Conservation (phyloP, 2,329 filamentous ascomycete species). For the Phialocephala subalpina region DNA sequence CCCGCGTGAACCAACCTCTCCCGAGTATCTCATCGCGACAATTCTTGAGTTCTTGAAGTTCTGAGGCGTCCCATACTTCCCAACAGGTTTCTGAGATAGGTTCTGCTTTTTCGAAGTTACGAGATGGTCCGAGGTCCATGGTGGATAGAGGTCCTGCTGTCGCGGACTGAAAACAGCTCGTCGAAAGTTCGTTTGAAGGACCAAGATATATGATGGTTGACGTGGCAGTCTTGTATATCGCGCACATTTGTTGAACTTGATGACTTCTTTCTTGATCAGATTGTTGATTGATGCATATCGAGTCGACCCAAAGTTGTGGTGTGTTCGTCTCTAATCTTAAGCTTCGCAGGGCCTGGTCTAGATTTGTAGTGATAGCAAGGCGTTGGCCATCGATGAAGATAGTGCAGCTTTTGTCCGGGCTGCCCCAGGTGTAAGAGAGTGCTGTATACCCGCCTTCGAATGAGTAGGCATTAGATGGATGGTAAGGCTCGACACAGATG, state of each 20-base stretch:
- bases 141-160: too few species aligned
- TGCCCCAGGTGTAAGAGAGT: background rate
- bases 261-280: constrained; percentile 26
- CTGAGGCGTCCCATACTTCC: too few species aligned
- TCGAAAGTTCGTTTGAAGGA: background rate
- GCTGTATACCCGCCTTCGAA: background rate
- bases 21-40: background rate
- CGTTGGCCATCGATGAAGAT: background rate
- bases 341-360: background rate
- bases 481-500: background rate
- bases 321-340: background rate
- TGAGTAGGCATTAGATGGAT: background rate
- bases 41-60: background rate
- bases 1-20: background rate
- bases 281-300: constrained; percentile 27
- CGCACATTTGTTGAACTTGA: constrained; percentile 37
- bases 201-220: constrained; percentile 26
- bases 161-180: background rate
- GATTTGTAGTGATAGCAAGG: background rate
- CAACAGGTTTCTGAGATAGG: too few species aligned
- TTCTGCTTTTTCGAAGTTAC: too few species aligned
- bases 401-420: background rate
- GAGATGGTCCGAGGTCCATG: too few species aligned
- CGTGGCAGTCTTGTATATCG: constrained; percentile 32
- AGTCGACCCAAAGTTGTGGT: constrained; percentile 1